A percentile compares a stretch with the other conserved stretches of the same genome.
Conservation (phyloP, 2,329 filamentous ascomycete genomes). For the Trichoderma gracile region DNA sequence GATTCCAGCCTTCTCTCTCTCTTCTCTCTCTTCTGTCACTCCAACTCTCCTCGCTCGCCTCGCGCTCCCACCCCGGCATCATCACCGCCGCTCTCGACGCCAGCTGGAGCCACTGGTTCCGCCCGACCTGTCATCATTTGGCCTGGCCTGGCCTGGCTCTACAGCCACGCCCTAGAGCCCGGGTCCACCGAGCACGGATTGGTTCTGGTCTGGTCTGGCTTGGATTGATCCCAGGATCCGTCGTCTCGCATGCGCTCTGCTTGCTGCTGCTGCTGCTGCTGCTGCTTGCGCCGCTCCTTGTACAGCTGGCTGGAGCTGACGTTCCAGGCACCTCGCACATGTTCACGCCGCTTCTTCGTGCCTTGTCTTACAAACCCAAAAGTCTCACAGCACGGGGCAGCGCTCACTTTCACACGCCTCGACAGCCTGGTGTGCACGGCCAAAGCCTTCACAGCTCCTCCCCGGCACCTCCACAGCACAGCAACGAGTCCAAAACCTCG, state of each 20-base stretch:
- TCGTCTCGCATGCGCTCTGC: background rate
- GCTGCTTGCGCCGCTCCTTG: background rate
- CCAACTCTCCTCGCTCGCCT: background rate
- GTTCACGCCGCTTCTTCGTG: background rate
- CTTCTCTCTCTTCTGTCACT: background rate
- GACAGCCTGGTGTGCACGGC: constrained; percentile 16
- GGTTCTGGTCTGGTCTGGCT: background rate
- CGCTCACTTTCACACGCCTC: constrained; percentile 22
- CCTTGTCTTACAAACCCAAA: too few relatives aligned
- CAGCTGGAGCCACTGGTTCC: constrained; percentile 28
- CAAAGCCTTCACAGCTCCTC: constrained; percentile 21
- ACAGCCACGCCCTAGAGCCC: constrained; percentile 25
- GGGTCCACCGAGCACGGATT: constrained; percentile 4
- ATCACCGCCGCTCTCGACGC: constrained; percentile 25
- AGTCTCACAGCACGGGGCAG: constrained; percentile 7
- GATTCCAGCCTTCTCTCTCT: background rate
- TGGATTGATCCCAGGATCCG: too few relatives aligned
- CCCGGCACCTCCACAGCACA: background rate
- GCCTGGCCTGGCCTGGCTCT: constrained; percentile 5
- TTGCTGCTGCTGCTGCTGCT: background rate
- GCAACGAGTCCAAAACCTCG: constrained; percentile 9
- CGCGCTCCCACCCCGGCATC: constrained; percentile 6
- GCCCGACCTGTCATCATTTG: constrained; percentile 28
- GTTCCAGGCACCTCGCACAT: constrained; percentile 4
- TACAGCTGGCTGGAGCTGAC: background rate